These are phyloP conservation scores for Cystoisospora suis DNA, from an alignment of 169 alveolate genomes.

Conservation along the genomic window DNA sequence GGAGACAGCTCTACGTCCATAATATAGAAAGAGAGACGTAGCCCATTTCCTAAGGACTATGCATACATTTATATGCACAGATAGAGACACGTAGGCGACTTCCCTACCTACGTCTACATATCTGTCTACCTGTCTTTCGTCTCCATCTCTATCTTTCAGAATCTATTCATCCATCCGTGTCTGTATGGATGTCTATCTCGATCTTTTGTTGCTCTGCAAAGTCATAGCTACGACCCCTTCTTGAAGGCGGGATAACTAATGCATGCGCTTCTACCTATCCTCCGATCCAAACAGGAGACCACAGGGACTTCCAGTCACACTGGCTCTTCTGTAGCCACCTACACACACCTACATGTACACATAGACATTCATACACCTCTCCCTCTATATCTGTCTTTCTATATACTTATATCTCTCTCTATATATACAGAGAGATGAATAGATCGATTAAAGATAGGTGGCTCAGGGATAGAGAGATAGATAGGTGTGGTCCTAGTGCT, in stretches of 20 bases:
- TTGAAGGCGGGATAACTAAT: too few relatives aligned
- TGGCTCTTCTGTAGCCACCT: not conserved
- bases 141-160: not conserved
- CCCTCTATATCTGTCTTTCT: not conserved
- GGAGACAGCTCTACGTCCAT: too few relatives aligned
- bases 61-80: too few relatives aligned
- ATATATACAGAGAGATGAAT: too few relatives aligned
- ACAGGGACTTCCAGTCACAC: too few relatives aligned
- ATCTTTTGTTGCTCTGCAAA: not conserved
- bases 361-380: not conserved
- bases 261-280: too few relatives aligned
- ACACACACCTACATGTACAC: not conserved
- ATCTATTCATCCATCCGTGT: not conserved
- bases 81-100: not conserved
- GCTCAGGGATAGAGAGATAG: not conserved
- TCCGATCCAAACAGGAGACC: too few relatives aligned
- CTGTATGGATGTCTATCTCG: conserved; percentile 27
- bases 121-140: not conserved
- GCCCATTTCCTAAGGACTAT: too few relatives aligned
- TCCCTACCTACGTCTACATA: conserved; percentile 4
- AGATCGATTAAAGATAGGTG: not conserved
- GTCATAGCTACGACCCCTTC: too few relatives aligned
- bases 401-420: not conserved
- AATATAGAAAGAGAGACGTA: too few relatives aligned
- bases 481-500: not conserved